A percentile compares a stretch with the other conserved stretches of the same genome.
Evolutionary conservation across 352 stramenopile genomes (phyloP).

Genomic region (Aphanomyces euteiches): DNA sequence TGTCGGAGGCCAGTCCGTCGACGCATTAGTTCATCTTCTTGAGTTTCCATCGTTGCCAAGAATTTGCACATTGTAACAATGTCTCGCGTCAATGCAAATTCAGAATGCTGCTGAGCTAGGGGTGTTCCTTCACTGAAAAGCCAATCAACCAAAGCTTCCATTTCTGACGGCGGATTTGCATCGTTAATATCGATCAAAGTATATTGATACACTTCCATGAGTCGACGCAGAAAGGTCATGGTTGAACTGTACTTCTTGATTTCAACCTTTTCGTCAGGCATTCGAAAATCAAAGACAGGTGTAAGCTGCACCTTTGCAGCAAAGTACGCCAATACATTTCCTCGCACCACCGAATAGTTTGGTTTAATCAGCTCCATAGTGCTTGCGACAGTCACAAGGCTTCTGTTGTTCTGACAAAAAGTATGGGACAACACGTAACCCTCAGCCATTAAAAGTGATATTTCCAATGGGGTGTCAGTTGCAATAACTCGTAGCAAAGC

Average conservation of each 20-base stretch:
- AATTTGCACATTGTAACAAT: constrained; percentile 86
- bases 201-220: constrained; percentile 85
- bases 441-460: constrained; percentile 77
- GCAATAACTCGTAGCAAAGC: constrained; percentile 75
- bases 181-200: constrained; percentile 78
- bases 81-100: constrained; percentile 74
- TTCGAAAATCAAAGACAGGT: constrained; percentile 84
- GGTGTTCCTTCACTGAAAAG: constrained; percentile 73
- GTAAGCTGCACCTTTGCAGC: constrained; percentile 48
- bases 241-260: constrained; percentile 87
- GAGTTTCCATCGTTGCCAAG: constrained; percentile 85
- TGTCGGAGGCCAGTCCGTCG: constrained; percentile 63
- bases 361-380: constrained; percentile 82
- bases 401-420: constrained; percentile 84
- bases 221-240: constrained; percentile 76
- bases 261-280: constrained; percentile 86
- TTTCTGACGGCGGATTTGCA: constrained; percentile 78
- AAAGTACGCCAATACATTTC: constrained; percentile 79
- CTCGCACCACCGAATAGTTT: constrained; percentile 66
- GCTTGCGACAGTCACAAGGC: constrained; percentile 64
- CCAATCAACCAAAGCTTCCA: constrained; percentile 89
- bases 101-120: constrained; percentile 75
- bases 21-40: constrained; percentile 85
- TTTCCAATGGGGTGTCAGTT: constrained; percentile 63
- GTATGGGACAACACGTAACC: constrained; percentile 78